Base-by-base conservation (phyloP, 495 filamentous ascomycete species). In the Recurvomyces mirabilis region DNA sequence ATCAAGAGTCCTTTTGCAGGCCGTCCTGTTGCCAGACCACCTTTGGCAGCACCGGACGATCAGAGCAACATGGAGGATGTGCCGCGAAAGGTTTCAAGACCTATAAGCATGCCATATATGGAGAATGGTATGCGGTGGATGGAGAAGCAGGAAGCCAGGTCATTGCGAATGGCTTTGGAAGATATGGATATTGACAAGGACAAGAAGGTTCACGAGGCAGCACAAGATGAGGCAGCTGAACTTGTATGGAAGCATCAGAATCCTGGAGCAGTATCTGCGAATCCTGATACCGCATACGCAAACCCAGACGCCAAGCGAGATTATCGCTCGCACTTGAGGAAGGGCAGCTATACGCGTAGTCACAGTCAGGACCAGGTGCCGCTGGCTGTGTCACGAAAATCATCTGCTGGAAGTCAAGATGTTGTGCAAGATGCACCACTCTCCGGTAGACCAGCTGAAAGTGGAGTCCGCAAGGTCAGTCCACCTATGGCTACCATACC, bases 211-310 rank as follows among this genome's bases (percentile, higher is more conserved):
- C 79, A 88, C 53, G 60, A 74, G 7, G 84, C 81, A 18, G 87
- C 87, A 7, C 78, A 87, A 47, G 73, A 88, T 46, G 87, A 94
- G 59, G 87, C 87, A 0, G 81, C 85, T 3, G 82, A 93, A 54
- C 68, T 93, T 3, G 86, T 94, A 17, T 91, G 78, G 75, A 78
- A 78, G 57, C 87, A 94, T 56, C 75, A 82, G 52, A 75, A 91
- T 52, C 73, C 77, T 0, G 73, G 71, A 1, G 60, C 73, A 20
- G 69, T 73, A 0, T 65, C 63, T 17, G 67, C 65, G 35, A 71
- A 71, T 46, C 67, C 73, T 4, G 70, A 77, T 35, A 75, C 77
- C 10, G 73, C 79, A 18, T 84, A 59, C 53, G 20, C 35, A 15
- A 54, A 54, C 25, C 51, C 51, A 12, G 51, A 54, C 18, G 20